Conservation (phyloP, 805 yeast species). For the Sugiyamaella valdiviana region DNA sequence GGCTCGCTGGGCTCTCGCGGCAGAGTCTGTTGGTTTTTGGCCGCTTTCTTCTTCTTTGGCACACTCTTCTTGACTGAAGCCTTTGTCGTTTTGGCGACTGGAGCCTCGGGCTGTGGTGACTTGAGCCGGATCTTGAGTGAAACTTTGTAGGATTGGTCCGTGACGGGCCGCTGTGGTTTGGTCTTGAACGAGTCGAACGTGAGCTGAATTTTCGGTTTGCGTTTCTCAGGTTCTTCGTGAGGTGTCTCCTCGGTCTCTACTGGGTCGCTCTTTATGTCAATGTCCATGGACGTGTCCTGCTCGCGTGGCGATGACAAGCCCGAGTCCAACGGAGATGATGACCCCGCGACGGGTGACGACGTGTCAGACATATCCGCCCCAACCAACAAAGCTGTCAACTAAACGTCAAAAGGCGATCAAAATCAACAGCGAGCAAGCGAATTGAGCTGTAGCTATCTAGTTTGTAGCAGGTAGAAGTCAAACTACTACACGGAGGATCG, state of each 20-base stretch:
- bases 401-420: no score
- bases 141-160: neutral
- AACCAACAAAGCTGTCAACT: no score
- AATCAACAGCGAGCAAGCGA: no score
- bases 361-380: no score
- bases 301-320: no score
- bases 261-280: no score
- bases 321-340: no score
- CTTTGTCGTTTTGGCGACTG: neutral
- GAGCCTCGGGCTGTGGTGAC: neutral
- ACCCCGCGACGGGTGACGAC: no score
- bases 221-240: neutral
- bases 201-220: neutral
- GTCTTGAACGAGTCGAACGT: slow-evolving; percentile 3
- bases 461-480: no score
- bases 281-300: no score
- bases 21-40: slow-evolving; percentile 9
- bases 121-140: slow-evolving; percentile 4
- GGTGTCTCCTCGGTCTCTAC: neutral
- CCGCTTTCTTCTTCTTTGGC: slow-evolving; percentile 10
- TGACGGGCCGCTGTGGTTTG: neutral
- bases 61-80: slow-evolving; percentile 3
- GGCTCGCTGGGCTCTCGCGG: slow-evolving; percentile 21
- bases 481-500: no score
- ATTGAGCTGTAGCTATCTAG: no score